A percentile compares a stretch with the other conserved stretches of the same genome.
Evolutionary conservation across 441 rosid genomes (phyloP).

Genomic region (Biscutella laevigata): DNA sequence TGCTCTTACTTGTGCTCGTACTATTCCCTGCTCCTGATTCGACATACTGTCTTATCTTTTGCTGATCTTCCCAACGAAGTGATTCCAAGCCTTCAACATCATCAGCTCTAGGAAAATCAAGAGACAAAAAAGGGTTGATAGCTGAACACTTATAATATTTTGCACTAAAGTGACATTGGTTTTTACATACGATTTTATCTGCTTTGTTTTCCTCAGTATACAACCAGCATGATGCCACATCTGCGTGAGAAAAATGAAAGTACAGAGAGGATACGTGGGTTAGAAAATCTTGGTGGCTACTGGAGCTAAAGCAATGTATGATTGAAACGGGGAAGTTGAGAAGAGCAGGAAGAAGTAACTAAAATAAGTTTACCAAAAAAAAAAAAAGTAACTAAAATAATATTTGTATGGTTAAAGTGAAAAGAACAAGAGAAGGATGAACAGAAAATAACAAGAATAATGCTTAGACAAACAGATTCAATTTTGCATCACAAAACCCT

Average conservation of each 20-base stretch:
- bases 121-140: neutral
- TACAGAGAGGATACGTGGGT: constrained; percentile 11
- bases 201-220: constrained; percentile 61
- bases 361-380: too few species aligned
- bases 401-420: neutral
- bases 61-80: constrained; percentile 97
- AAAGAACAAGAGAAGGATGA: neutral
- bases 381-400: too few species aligned
- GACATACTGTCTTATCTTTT: constrained; percentile 56
- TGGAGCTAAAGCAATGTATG: constrained; percentile 3
- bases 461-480: too few species aligned
- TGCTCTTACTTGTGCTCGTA: neutral
- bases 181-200: constrained; percentile 67
- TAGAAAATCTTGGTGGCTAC: neutral
- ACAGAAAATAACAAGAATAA: neutral
- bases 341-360: neutral
- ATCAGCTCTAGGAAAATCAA: constrained; percentile 41
- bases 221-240: constrained; percentile 90
- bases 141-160: neutral
- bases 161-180: neutral
- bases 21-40: constrained; percentile 38
- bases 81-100: constrained; percentile 88
- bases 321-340: neutral
- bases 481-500: neutral
- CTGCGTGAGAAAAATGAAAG: constrained; percentile 29